Evolutionary conservation across 805 yeast species (phyloP), one percentile per base, ranked within the genome.

Genomic region (Kodamaea fukazawae): DNA sequence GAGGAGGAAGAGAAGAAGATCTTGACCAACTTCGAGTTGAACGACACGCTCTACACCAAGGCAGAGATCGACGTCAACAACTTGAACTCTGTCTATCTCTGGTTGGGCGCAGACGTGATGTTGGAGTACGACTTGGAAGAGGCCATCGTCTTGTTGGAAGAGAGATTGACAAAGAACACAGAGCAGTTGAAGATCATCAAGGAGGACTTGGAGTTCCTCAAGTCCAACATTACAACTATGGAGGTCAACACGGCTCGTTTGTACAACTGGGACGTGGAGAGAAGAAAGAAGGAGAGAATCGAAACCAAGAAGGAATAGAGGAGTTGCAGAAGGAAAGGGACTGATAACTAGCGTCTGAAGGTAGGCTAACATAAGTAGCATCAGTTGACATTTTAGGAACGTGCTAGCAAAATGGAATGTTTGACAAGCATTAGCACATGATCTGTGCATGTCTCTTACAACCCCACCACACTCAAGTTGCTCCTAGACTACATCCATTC

Each of bases 61-160:
- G 99, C 99, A 1, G 72, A 71, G 27, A 71, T 93, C 23, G 78
- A 78, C 29, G 69, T 78, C 4, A 72, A 80, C 26, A 76, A 75
- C 20, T 57, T 75, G 37, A 61, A 75, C 17, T 60, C 67, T 2
- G 98, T 93, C 1, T 80, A 80, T 47, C 70, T 93, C 34, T 93
- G 99, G 99, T 73, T 93, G n/a, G 99, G 99, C 8, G 99, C 99
- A 0, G 96, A 89, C 51, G 90, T 91, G 7, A 91, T 93, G 98
- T 71, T 93, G 55, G 98, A 93, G 58, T 93, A 91, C 55, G 90
- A 96, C 10, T 67, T 88, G 17, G 85, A 76, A 28, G 99, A 93
- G 60, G 99, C 99, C 2, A 75, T 81, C 34, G 81, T 71, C 26
- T 70, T 93, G 50, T 67, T 93, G 41, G 55, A 68, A 9, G 71